Evolutionary conservation across 768 basidiomycete species (phyloP).

Genomic region (Psilocybe tampanensis): DNA sequence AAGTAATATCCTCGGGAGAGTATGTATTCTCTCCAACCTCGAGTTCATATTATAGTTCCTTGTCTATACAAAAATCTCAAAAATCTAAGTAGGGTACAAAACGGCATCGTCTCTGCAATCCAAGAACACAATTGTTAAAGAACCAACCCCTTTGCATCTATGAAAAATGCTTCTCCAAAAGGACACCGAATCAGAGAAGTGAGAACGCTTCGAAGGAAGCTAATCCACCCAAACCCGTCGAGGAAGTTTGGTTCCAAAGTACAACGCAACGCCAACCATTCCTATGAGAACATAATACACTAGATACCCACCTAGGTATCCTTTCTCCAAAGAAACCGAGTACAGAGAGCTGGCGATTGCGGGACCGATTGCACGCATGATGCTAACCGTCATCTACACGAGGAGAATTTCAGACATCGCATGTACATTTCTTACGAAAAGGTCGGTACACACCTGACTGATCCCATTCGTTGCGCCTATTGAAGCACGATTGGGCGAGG

Average conservation of each 20-base stretch:
- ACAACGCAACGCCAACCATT: constrained; percentile 23
- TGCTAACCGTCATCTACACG: constrained; percentile 37
- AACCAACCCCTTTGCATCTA: too few species aligned
- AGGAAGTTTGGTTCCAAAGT: constrained; percentile 33
- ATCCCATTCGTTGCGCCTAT: constrained; percentile 74
- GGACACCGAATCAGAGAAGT: too few species aligned
- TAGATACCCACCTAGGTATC: constrained; percentile 50
- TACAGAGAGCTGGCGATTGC: constrained; percentile 59
- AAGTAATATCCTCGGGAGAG: background rate
- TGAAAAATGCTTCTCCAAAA: too few species aligned
- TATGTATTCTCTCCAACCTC: too few species aligned
- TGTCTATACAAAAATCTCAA: too few species aligned
- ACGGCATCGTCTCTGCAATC: too few species aligned
- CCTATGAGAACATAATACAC: constrained; percentile 43
- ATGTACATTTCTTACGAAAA: too few species aligned
- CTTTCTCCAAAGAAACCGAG: constrained; percentile 53
- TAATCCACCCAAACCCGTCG: constrained; percentile 2
- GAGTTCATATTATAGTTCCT: too few species aligned
- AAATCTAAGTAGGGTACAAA: too few species aligned
- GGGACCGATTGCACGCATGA: constrained; percentile 50
- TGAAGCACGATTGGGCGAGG: constrained; percentile 66
- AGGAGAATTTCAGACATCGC: background rate
- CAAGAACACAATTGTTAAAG: too few species aligned
- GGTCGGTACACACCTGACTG: constrained; percentile 36
- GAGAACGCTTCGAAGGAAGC: too few species aligned